Percentiles rank a stretch among this genome's conserved stretches.
phyloP scores from a whole-genome alignment of 306 rosid species.

The Quercus aquifolioides region DNA sequence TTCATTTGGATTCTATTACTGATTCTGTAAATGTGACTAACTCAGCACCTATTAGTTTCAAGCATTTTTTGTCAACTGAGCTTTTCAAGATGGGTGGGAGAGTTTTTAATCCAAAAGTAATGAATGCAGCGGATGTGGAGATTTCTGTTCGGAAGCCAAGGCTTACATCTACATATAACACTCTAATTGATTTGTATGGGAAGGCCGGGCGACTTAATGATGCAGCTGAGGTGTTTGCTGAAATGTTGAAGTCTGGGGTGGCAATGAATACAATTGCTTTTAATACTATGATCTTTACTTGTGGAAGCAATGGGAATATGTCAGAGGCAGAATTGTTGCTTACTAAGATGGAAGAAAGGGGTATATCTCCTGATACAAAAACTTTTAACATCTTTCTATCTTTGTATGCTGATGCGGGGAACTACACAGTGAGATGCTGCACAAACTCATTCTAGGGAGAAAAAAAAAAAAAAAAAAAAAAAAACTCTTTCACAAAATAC shows the following conservation, averaged over 20 bases:
- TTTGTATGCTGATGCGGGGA: slow-evolving; percentile 65
- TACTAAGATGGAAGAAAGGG: slow-evolving; percentile 74
- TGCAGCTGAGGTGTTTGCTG: slow-evolving; percentile 72
- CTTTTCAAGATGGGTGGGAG: slow-evolving; percentile 83
- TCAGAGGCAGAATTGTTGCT: slow-evolving; percentile 79
- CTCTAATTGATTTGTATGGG: slow-evolving; percentile 81
- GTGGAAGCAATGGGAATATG: slow-evolving; percentile 79
- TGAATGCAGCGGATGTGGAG: slow-evolving; percentile 15
- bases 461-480: no score
- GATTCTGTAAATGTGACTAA: slow-evolving; percentile 31
- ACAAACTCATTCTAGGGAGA: no score
- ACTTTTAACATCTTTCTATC: slow-evolving; percentile 77
- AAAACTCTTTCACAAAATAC: no score
- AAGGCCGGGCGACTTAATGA: slow-evolving; percentile 79
- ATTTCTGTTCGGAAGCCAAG: slow-evolving; percentile 41
- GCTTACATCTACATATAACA: slow-evolving; percentile 69
- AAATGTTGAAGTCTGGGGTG: slow-evolving; percentile 81
- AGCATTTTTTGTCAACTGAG: slow-evolving; percentile 84
- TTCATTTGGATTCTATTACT: slow-evolving; percentile 50
- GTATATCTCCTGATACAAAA: slow-evolving; percentile 70
- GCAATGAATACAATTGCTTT: slow-evolving; percentile 71
- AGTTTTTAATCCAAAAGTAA: slow-evolving; percentile 22
- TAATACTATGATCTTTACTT: slow-evolving; percentile 76
- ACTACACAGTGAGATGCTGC: not conserved
- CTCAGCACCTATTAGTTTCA: slow-evolving; percentile 52